These are phyloP conservation scores for Talaromyces liani DNA, from an alignment of 495 filamentous ascomycete genomes.

Conservation along the genomic window DNA sequence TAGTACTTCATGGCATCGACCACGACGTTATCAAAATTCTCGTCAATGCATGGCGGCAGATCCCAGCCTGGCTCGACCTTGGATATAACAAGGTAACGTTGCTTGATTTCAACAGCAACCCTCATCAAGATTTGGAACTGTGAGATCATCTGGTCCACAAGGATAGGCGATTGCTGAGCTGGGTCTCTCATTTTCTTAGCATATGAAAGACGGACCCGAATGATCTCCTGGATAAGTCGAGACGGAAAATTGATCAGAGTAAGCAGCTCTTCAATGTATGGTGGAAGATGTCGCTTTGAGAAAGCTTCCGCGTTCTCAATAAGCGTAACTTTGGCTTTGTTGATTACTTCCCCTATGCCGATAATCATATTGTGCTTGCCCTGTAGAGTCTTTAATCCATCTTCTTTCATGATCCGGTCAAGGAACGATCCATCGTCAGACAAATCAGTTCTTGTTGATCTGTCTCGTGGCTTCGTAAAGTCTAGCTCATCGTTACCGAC, in stretches of 20 bases:
- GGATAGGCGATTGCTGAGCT: slow-evolving; percentile 74
- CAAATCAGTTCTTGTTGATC: slow-evolving; percentile 51
- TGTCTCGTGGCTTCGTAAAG: slow-evolving; percentile 57
- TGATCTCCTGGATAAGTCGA: slow-evolving; percentile 92
- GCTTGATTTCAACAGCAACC: slow-evolving; percentile 85
- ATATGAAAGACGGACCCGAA: slow-evolving; percentile 84
- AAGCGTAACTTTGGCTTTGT: slow-evolving; percentile 86
- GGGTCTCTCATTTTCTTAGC: slow-evolving; percentile 91
- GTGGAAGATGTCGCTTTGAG: slow-evolving; percentile 83
- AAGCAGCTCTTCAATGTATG: slow-evolving; percentile 93
- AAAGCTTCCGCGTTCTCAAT: slow-evolving; percentile 83
- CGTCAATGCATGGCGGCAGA: slow-evolving; percentile 90
- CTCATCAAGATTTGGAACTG: slow-evolving; percentile 92
- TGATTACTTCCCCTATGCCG: slow-evolving; percentile 72
- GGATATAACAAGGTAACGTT: slow-evolving; percentile 75
- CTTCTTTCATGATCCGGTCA: slow-evolving; percentile 96
- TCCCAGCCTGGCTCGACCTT: slow-evolving; percentile 92
- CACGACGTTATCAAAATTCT: slow-evolving; percentile 93
- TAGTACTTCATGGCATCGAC: slow-evolving; percentile 94
- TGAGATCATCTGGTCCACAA: slow-evolving; percentile 93
- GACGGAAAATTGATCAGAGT: slow-evolving; percentile 96
- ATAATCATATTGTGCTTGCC: slow-evolving; percentile 76
- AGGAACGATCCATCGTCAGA: slow-evolving; percentile 87
- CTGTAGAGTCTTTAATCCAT: slow-evolving; percentile 85
- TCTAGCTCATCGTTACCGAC: slow-evolving; percentile 94